phyloP scores from a whole-genome alignment of 1,139 yeast species.

The Pichia sorboxylosa region DNA sequence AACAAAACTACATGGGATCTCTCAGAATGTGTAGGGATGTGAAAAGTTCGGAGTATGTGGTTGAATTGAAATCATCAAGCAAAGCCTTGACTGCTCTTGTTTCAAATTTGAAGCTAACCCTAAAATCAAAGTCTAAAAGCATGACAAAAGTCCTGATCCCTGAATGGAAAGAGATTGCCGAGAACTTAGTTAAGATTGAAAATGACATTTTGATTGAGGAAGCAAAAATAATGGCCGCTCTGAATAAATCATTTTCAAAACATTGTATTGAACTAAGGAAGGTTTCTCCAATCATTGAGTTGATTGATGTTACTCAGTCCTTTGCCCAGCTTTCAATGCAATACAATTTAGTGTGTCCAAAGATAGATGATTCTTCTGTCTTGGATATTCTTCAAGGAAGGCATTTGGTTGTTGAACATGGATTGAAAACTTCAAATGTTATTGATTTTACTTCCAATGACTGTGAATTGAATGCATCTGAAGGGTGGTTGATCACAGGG shows the following conservation, averaged over 20 bases:
- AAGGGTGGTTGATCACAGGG: slow-evolving; percentile 73
- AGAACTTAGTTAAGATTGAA: slow-evolving; percentile 15
- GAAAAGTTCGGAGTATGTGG: slow-evolving; percentile 17
- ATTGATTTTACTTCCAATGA: slow-evolving; percentile 57
- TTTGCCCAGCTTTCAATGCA: slow-evolving; percentile 64
- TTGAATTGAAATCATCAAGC: slow-evolving; percentile 21
- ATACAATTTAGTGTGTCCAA: slow-evolving; percentile 53
- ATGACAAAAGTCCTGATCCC: slow-evolving; percentile 18
- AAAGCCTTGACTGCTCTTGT: slow-evolving; percentile 14
- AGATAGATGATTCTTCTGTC: slow-evolving; percentile 34
- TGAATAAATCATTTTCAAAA: slow-evolving; percentile 31
- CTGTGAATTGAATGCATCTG: slow-evolving; percentile 31
- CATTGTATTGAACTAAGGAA: slow-evolving; percentile 32
- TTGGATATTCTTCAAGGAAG: slow-evolving; percentile 53
- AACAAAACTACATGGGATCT: slow-evolving; percentile 18
- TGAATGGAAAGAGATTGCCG: slow-evolving; percentile 28
- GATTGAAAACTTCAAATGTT: slow-evolving; percentile 34
- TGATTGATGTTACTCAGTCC: slow-evolving; percentile 61
- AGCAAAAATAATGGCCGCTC: slow-evolving; percentile 29
- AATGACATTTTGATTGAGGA: slow-evolving; percentile 31
- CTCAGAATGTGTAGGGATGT: slow-evolving; percentile 17
- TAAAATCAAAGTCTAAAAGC: slow-evolving; percentile 18
- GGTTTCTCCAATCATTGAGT: slow-evolving; percentile 40
- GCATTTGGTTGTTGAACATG: slow-evolving; percentile 82
- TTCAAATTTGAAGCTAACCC: slow-evolving; percentile 7